Evolutionary conservation across 2,329 filamentous ascomycete species (phyloP).

Genomic region (Fusarium chlamydosporum): DNA sequence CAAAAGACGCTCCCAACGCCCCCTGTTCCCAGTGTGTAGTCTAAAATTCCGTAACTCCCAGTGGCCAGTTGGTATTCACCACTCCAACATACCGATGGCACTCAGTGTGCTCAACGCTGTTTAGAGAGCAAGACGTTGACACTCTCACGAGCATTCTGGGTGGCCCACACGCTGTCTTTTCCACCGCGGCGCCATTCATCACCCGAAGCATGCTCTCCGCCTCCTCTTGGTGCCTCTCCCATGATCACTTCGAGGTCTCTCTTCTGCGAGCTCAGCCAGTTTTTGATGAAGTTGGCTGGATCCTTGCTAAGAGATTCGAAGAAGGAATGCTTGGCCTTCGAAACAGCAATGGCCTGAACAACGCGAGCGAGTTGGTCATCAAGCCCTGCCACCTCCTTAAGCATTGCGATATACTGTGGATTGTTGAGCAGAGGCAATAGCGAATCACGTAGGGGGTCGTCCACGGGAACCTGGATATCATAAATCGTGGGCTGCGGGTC

Average conservation of each 20-base stretch:
- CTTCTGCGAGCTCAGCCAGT: conserved; percentile 93
- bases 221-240: conserved; percentile 80
- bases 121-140: conserved; percentile 72
- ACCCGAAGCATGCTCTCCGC: conserved; percentile 67
- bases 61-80: conserved; percentile 18
- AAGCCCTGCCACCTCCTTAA: conserved; percentile 81
- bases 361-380: conserved; percentile 90
- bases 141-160: conserved; percentile 72
- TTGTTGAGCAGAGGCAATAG: conserved; percentile 77
- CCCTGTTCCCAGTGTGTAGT: conserved; percentile 42
- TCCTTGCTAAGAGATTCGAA: conserved; percentile 83
- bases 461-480: conserved; percentile 86
- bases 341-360: conserved; percentile 84
- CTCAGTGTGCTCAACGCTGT: conserved; percentile 55
- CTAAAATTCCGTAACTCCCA: conserved; percentile 46
- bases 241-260: conserved; percentile 89
- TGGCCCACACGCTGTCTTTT: conserved; percentile 68
- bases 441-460: conserved; percentile 81
- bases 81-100: conserved; percentile 6
- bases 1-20: conserved; percentile 50
- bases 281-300: conserved; percentile 84
- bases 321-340: conserved; percentile 92
- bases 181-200: conserved; percentile 79
- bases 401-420: conserved; percentile 76
- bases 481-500: conserved; percentile 85